Base-by-base conservation (phyloP, 2,329 filamentous ascomycete genomes). In the Coniochaeta ligniaria region DNA sequence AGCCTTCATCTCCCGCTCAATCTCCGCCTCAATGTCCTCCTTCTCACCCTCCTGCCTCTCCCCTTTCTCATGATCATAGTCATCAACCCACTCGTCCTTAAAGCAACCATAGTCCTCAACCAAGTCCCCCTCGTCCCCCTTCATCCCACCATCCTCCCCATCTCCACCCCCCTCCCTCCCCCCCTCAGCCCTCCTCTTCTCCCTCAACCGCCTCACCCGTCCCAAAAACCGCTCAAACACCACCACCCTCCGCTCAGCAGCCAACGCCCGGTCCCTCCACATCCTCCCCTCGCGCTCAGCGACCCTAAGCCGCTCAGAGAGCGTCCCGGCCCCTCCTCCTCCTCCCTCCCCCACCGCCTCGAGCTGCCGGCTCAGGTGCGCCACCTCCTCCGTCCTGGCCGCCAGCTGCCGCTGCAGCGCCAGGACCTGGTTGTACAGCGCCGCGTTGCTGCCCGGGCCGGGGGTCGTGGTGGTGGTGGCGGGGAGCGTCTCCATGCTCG, bases 231-330 rank as follows among this genome's bases (percentile, higher is more conserved):
- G 70, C 66, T 83, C 76, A 61, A 82, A 77, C 26, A 79, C 75
- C 4, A 75, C 73, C 20, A 86, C 68, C 57, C 80, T 75, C 62
- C 72, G 76, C 72, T 88, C 84, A 0, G 84, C 83, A 4, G 76
- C 74, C 66, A 84, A 78, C 0, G 85, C 85, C 35, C 83, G 74
- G 35, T 75, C 76, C 63, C 75, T 80, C 85, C 85, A 88, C 63
- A 72, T 75, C 33, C 72, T 66, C 36, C 73, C 68, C 55, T 83
- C 79, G 36, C 72, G 69, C 58, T 74, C 76, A 3, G 75, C 70
- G 22, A 73, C 71, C 22, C 78, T 70, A 52, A 87, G 66, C 64
- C 82, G 75, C 63, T 83, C 78, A 59, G 76, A 77, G 59, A 85
- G 66, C 35, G 74, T 75, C 1, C 77, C 77, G 17, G 80, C 67